These are phyloP conservation scores for Juncus effusus DNA, from an alignment of 176 grass and related monocot genomes.

Conservation along the genomic window DNA sequence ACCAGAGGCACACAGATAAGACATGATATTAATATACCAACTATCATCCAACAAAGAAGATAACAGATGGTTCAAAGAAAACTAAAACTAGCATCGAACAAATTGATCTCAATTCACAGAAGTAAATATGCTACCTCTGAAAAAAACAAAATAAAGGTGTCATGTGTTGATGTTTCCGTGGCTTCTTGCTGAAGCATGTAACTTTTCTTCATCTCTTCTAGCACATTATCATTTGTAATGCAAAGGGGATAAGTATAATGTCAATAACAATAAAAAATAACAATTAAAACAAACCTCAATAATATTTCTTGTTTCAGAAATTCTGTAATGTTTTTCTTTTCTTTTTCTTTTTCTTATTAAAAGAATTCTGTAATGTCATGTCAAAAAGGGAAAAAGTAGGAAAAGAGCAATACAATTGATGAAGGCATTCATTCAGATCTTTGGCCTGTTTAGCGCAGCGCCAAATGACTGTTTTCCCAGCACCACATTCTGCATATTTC, in stretches of 20 bases:
- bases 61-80: too few species aligned
- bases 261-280: neutral
- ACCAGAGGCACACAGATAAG: too few species aligned
- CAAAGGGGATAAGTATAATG: conserved; percentile 28
- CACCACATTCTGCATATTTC: conserved; percentile 91
- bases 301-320: neutral
- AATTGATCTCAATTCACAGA: too few species aligned
- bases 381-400: neutral
- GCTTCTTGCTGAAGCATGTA: conserved; percentile 70
- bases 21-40: too few species aligned
- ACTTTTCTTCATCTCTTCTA: conserved; percentile 93
- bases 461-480: conserved; percentile 92
- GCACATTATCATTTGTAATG: conserved; percentile 76
- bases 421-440: conserved; percentile 93
- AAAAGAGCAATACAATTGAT: conserved; percentile 67
- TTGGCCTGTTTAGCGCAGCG: conserved; percentile 74
- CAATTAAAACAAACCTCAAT: neutral
- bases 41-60: too few species aligned
- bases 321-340: neutral
- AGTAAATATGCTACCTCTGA: too few species aligned
- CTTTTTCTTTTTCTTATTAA: too few species aligned
- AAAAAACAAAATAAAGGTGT: neutral
- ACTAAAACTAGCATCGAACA: too few species aligned
- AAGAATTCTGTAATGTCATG: too few species aligned
- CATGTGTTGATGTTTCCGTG: conserved; percentile 40